Base-by-base conservation (phyloP, 1,284 basidiomycete species). In the Leccinum holopus region DNA sequence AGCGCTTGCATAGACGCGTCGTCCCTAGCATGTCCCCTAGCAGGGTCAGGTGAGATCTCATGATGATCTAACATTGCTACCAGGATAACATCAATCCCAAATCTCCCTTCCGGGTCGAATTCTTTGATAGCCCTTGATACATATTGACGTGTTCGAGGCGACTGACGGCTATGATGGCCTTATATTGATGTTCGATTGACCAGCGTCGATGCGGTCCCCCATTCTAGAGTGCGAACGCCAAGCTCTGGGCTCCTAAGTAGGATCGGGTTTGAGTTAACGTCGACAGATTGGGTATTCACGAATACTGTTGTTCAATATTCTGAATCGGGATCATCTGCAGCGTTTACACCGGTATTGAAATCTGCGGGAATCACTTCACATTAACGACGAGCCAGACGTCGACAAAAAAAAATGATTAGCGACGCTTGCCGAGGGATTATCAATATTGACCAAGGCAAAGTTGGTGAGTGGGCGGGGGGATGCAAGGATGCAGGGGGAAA, bases 291-390 rank as follows among this genome's bases (percentile, higher is more conserved):
- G 1, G 30, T 14, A 30, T 33, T 51, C 62, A 28, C 25, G 1
- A 16, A 44, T 18, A 39, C 9, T 16, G 33, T 18, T 32, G 32
- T 18, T 32, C 25, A 32, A 12, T 1, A 37, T 39, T 7, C 12
- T 57, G 63, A 44, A 57, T 62, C 63, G 25, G 59, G 63, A 58
- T 37, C 28, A 61, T 33, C 51, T 25, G 30, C 21, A 39, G 8
- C 49, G 18, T 0, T 7, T 21, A 9, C 12, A 5, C 49, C 39
- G 25, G 16, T 37, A 33, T n/a, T 18, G 18, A 10, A 25, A 30
- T 57, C 49, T 5, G 25, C 8, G 18, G 16, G 10, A 49, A 10
- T 39, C 8, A 33, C 41, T 25, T 14, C 4, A 30, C 14, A 7
- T 53, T 18, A 16, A 51, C 37, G 28, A 11, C 39, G 47, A 16